These are phyloP conservation scores for Colletotrichum sp. DNA, from an alignment of 2,329 filamentous ascomycete species.

Conservation along the genomic window DNA sequence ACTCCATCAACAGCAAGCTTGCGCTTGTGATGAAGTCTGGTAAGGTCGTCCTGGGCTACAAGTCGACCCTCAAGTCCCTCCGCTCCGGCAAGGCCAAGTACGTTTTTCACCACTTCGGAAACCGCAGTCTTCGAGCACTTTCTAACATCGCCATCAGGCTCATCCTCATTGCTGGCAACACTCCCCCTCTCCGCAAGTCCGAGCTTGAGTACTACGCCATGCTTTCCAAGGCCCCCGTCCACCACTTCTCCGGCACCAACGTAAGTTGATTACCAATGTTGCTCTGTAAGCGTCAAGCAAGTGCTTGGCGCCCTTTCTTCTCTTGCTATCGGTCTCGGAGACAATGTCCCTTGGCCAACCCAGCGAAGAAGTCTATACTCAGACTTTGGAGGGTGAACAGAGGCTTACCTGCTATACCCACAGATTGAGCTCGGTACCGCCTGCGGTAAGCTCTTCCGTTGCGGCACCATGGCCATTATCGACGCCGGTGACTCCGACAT, in stretches of 20 bases:
- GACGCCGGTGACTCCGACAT: constrained; percentile 99
- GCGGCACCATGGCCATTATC: constrained; percentile 95
- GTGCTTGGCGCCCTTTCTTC: constrained; percentile 30
- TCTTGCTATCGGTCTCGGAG: constrained; percentile 23
- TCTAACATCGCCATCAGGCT: constrained; percentile 69
- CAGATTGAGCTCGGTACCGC: constrained; percentile 98
- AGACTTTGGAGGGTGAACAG: constrained; percentile 86
- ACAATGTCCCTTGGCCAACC: constrained; percentile 57
- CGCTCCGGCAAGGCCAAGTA: constrained; percentile 92
- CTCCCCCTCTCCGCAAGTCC: constrained; percentile 95
- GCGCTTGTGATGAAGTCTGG: constrained; percentile 69
- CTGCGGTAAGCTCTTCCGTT: constrained; percentile 98
- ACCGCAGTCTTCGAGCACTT: not conserved
- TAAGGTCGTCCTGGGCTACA: constrained; percentile 89
- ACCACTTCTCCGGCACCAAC: constrained; percentile 99
- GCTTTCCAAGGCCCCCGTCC: constrained; percentile 91
- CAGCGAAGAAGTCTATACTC: constrained; percentile 85
- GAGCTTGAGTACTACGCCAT: constrained; percentile 97
- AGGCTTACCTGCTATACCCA: constrained; percentile 58
- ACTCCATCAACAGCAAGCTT: constrained; percentile 65
- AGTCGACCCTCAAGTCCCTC: constrained; percentile 79
- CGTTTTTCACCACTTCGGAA: constrained; percentile 64
- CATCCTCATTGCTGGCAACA: constrained; percentile 93
- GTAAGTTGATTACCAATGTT: constrained; percentile 65
- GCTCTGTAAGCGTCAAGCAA: not conserved